A percentile compares a stretch with the other conserved stretches of the same genome.
Conservation (phyloP, 2,329 filamentous ascomycete species). For the Botrytis byssoidea region DNA sequence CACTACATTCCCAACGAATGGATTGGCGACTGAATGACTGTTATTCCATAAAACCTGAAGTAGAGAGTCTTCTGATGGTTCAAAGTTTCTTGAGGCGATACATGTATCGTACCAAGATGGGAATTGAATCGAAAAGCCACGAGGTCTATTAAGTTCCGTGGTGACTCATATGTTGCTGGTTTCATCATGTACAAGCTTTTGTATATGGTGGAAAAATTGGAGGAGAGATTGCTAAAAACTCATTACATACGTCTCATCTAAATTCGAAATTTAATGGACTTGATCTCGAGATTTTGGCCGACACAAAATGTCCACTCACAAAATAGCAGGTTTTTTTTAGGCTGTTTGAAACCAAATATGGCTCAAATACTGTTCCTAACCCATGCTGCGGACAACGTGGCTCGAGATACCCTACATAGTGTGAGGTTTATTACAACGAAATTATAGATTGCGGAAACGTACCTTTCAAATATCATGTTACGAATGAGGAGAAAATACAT, state of each 20-base stretch:
- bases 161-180: not conserved
- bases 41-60: not conserved
- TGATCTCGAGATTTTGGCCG: not conserved
- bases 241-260: not conserved
- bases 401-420: not conserved
- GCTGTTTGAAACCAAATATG: not conserved
- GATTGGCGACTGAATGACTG: not conserved
- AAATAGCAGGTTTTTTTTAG: not conserved
- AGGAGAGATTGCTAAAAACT: not conserved
- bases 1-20: not conserved
- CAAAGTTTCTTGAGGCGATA: not conserved
- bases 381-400: not conserved
- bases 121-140: conserved; percentile 10
- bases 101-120: conserved; percentile 4
- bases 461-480: not conserved
- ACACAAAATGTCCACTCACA: not conserved
- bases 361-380: not conserved
- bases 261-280: not conserved
- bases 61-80: conserved; percentile 3
- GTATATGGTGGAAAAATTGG: not conserved
- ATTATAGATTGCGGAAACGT: not conserved
- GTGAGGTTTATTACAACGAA: not conserved
- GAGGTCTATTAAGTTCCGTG: not conserved
- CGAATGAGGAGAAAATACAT: not conserved
- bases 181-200: not conserved